These are phyloP conservation scores for Cystofilobasidium capitatum DNA, from an alignment of 768 basidiomycete species.

Conservation along the genomic window DNA sequence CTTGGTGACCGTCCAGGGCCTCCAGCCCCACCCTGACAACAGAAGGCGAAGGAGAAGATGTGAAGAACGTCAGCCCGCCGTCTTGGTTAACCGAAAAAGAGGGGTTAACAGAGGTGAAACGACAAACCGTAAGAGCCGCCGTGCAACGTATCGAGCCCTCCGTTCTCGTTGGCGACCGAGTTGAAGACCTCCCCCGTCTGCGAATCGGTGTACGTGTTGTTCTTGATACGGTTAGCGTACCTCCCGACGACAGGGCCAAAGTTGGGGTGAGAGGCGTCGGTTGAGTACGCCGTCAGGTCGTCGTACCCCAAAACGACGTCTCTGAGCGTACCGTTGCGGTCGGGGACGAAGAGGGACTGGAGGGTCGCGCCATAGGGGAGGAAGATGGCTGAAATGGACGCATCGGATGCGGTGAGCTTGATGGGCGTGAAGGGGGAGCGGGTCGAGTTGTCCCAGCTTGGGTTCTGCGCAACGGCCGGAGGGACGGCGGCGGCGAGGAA, in stretches of 20 bases:
- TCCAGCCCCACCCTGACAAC: conserved; percentile 5
- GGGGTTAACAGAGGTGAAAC: background rate
- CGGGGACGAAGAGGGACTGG: background rate
- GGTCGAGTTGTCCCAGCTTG: conserved; percentile 14
- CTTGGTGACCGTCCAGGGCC: conserved; percentile 14
- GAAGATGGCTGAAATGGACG: conserved; percentile 10
- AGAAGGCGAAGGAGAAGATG: background rate
- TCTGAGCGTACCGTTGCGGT: conserved; percentile 1
- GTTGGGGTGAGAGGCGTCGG: conserved; percentile 11
- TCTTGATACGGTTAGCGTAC: conserved; percentile 21
- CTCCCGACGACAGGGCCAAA: conserved; percentile 21
- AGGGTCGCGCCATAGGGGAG: conserved; percentile 16
- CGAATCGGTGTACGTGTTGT: conserved; percentile 16
- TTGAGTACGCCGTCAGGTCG: conserved; percentile 2
- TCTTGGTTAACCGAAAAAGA: background rate
- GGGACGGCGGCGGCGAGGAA: background rate
- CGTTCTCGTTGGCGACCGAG: conserved; percentile 17
- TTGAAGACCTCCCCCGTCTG: background rate
- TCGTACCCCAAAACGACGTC: conserved; percentile 23
- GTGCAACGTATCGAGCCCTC: conserved; percentile 11
- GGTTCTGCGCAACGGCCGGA: background rate
- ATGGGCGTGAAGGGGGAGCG: conserved; percentile 16
- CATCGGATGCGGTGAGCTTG: conserved; percentile 5
- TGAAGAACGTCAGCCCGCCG: background rate
- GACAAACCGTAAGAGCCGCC: conserved; percentile 12